These are phyloP conservation scores for Botrytis elliptica DNA, from an alignment of 2,329 filamentous ascomycete species.

Conservation along the genomic window DNA sequence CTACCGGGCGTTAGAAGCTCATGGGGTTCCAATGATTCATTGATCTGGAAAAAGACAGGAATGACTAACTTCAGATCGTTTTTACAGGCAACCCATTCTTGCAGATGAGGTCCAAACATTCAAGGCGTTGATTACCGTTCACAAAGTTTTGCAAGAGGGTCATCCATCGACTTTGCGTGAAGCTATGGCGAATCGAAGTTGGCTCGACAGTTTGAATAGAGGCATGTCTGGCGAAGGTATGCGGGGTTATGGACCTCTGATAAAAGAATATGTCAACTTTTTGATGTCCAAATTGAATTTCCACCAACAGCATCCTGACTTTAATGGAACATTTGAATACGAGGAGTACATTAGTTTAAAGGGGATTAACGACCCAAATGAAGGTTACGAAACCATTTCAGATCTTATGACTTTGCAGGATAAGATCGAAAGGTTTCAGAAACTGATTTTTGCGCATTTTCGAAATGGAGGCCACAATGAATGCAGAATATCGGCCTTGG, in stretches of 20 bases:
- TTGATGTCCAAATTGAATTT: conserved; percentile 93
- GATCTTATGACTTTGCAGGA: conserved; percentile 97
- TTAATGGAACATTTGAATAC: conserved; percentile 98
- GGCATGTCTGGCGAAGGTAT: conserved; percentile 81
- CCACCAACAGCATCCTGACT: conserved; percentile 93
- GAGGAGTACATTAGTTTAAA: conserved; percentile 98
- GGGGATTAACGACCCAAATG: conserved; percentile 97
- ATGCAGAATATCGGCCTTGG: conserved; percentile 89
- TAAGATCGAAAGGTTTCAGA: conserved; percentile 98
- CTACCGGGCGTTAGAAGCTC: neutral
- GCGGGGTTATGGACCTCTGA: conserved; percentile 86
- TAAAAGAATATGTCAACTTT: conserved; percentile 96
- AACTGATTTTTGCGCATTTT: conserved; percentile 97
- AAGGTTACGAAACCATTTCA: conserved; percentile 94
- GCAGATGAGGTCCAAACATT: conserved; percentile 99
- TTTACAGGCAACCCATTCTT: conserved; percentile 82
- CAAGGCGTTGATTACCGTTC: conserved; percentile 94
- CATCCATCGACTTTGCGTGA: conserved; percentile 86
- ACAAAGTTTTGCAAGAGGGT: conserved; percentile 96
- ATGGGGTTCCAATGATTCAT: neutral
- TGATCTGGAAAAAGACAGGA: conserved; percentile 10
- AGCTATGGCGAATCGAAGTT: conserved; percentile 81
- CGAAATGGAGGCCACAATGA: conserved; percentile 90
- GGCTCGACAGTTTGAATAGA: conserved; percentile 89
- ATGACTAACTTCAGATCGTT: conserved; percentile 22